Base-by-base conservation (phyloP, 768 basidiomycete species). In the Agaricus bisporus region DNA sequence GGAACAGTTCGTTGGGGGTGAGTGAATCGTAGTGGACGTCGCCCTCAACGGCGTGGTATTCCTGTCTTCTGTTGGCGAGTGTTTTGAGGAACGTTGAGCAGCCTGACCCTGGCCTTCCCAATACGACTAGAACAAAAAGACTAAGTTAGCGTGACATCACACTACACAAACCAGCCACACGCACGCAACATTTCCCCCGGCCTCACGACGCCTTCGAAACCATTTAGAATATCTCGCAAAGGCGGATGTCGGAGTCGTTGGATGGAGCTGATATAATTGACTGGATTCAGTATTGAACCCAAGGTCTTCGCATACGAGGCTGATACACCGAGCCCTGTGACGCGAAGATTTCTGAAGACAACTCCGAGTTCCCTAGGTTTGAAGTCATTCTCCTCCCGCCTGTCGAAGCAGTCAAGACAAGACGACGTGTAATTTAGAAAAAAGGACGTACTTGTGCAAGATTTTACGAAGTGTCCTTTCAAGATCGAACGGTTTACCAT, bases 11-110 rank as follows among this genome's bases (percentile, higher is more conserved):
- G 1, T 78, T 69, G 2, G 88, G 80, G 0, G 81, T 67, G 54
- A 95, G 75, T 1, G 88, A 83, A 61, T 90, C 89, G 65, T 95
- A 97, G 49, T 76, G 71, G 4, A 91, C 78, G 0, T 84, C 75
- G 38, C 92, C 92, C 28, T 81, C 66, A 15, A 95, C 80, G 5
- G 71, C 62, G 51, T 89, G 73, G 61, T 79, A 95, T 53, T 87
- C 86, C 6, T 74, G 70, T 2, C 83, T 78, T 55, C 85, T 81
- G 63, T 93, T 93, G 22, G 91, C 76, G 44, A 95, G 76, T 0
- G 80, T 78, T 66, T 93, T 92, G 45, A 97, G 79, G 46, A 97
- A 73, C 0, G 93, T 91, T 12, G 79, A 83, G 64, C 93, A 95
- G 1, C 93, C 92, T 0, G 89, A 83, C 12, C 87, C 88, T 0